A percentile compares a stretch with the other conserved stretches of the same genome.
Conservation (phyloP, 75 land plant species). For the Selaginella tamariscina region DNA sequence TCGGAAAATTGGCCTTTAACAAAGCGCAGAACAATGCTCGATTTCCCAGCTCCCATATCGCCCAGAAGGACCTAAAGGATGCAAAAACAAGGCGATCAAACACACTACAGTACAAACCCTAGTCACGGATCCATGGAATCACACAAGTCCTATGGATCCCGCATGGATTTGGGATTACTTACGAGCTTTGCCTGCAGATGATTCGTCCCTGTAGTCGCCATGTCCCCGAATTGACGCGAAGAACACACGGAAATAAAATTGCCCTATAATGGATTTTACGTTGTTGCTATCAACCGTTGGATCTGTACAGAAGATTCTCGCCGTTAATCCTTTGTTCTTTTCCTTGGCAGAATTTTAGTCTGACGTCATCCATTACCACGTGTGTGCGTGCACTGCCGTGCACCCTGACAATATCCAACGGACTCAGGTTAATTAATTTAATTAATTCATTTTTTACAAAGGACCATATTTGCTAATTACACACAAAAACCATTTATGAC, state of each 20-base stretch:
- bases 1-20: conserved; percentile 12
- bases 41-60: background rate
- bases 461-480: background rate
- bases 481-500: too few species aligned
- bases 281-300: too few species aligned
- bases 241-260: too few species aligned
- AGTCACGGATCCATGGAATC: background rate
- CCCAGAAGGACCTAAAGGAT: background rate
- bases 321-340: too few species aligned
- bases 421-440: too few species aligned
- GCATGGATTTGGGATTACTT: background rate
- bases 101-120: background rate
- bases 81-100: background rate
- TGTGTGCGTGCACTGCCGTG: too few species aligned
- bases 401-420: too few species aligned
- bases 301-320: too few species aligned
- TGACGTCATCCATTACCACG: too few species aligned
- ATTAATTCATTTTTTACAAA: too few species aligned
- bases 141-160: background rate
- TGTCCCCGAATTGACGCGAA: conserved; percentile 8
- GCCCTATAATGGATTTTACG: too few species aligned
- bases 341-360: too few species aligned
- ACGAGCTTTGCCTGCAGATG: conserved; percentile 57
- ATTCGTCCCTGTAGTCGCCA: conserved; percentile 42
- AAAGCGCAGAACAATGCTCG: background rate